Percentiles rank a stretch among this genome's conserved stretches.
Conservation (phyloP, 129 eudicot genomes). For the Mikania micrantha region DNA sequence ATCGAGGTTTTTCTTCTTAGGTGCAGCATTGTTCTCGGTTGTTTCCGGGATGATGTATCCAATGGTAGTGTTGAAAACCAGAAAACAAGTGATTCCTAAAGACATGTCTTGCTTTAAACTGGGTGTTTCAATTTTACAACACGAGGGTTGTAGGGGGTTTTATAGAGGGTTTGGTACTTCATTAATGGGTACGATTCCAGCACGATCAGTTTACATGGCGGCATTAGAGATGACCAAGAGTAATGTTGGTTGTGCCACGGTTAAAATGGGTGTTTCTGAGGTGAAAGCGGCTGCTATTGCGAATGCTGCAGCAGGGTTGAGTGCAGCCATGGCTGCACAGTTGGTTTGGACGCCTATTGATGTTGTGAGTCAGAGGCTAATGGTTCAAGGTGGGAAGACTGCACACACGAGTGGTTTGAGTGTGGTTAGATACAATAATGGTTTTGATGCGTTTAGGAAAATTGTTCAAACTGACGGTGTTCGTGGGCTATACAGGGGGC, state of each 20-base stretch:
- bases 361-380: slow-evolving; percentile 85
- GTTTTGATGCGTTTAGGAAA: slow-evolving; percentile 71
- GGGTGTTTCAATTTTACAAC: slow-evolving; percentile 38
- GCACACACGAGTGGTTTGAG: slow-evolving; percentile 18
- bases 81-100: slow-evolving; percentile 54
- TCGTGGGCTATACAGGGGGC: slow-evolving; percentile 72
- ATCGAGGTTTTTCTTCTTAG: slow-evolving; percentile 74
- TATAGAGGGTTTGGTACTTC: slow-evolving; percentile 84
- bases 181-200: slow-evolving; percentile 78
- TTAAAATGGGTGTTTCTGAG: slow-evolving; percentile 59
- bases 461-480: slow-evolving; percentile 58
- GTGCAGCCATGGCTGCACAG: slow-evolving; percentile 83
- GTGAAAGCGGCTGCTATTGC: slow-evolving; percentile 59
- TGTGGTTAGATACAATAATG: slow-evolving; percentile 45
- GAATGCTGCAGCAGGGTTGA: slow-evolving; percentile 71
- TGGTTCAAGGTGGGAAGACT: slow-evolving; percentile 66
- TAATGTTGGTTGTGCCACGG: slow-evolving; percentile 57
- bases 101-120: slow-evolving; percentile 45
- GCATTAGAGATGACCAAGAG: slow-evolving; percentile 86
- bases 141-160: slow-evolving; percentile 65
- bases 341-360: slow-evolving; percentile 91
- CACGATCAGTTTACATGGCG: slow-evolving; percentile 82
- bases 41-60: slow-evolving; percentile 81
- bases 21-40: slow-evolving; percentile 75
- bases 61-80: slow-evolving; percentile 72